Evolutionary conservation across 192 early-diverging fungal genomes (phyloP), one percentile per base, ranked within the genome.

Genomic region (Gonapodya sp.): DNA sequence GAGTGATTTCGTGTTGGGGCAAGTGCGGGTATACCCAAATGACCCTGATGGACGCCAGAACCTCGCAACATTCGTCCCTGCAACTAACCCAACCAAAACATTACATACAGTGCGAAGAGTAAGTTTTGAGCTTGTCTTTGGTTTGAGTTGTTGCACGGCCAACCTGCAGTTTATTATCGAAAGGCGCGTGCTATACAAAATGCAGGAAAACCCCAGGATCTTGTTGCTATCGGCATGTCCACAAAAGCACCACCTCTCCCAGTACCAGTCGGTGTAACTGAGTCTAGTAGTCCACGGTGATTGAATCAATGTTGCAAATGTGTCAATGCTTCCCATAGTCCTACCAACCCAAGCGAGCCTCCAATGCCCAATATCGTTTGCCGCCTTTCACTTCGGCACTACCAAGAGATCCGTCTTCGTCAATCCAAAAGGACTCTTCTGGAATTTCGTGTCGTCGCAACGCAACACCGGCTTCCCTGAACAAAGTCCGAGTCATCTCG

Each of bases 391-490:
- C 8, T 64, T 64, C 46, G 8, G 46, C 46, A 24, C 8, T 24
- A 64, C 46, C 46, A 64, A 64, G 46, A 64, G 46, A 64, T 24
- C 46, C 46, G 8, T 24, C 46, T 64, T 64, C 46, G 46, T 64
- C 46, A 24, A 64, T 64, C 46, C 46, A 64, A 64, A 64, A 64
- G 24, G 46, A 64, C 46, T 64, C 46, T 64, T 64, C 46, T 8
- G 46, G 46, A 24, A 64, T 64, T 64, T 64, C 24, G 24, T 64
- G 46, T 16, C 46, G 24, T 8, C 46, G 46, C 73, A 98, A 84
- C 35, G 86, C 87, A 1, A 99, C 89, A 0, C 91, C 90, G 0
- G 96, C 98, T 80, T 96, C 94, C 35, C 86, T 81, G 75, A 99
- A 94, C 81, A 99, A 86, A 74, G 87, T 87, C 18, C 89, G 86